Evolutionary conservation across 768 basidiomycete species (phyloP), one percentile per base, ranked within the genome.

Genomic region (Suillus tomentosus): DNA sequence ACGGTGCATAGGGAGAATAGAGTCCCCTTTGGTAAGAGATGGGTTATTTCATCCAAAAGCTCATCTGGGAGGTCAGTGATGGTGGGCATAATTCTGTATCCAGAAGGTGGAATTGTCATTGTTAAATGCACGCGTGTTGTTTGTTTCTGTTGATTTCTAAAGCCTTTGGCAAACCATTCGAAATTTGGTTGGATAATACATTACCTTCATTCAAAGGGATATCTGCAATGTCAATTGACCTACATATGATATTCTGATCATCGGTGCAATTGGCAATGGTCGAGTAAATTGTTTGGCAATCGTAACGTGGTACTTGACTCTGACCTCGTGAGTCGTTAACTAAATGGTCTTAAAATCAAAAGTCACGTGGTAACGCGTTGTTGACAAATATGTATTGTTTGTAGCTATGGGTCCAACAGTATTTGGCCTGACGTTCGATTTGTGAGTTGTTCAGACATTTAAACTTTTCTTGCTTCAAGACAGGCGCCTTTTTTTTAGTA

Each of bases 391-490:
- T 64, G 51, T 61, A 45, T 51, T 72, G 60, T 72, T 72, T 72
- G 71, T 70, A 42, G 11, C n/a, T 72, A 70, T 67, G 66, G 69
- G 69, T 62, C 61, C 63, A 45, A 1, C 55, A 61, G 66, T 71
- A 61, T 71, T 71, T 71, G 70, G 63, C 19, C 59, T 58, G 2
- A 64, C 48, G 65, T 70, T 66, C 65, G 45, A 54, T 31, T 67
- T 67, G 40, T 55, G 50, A 55, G n/a, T 39, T 61, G 37, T 34
- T 14, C 34, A n/a, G 7, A 36, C 14, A 43, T 66, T 57, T 58
- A n/a, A 48, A 40, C 24, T 39, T 54, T 64, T 58, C 64, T 67
- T 54, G 62, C 36, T 36, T 70, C 64, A 59, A 72, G 64, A 69
- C 67, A 61, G 57, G 64, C 67, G 68, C 68, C 64, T 65, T 56